phyloP scores from a whole-genome alignment of 2,329 filamentous ascomycete species.

The Aspergillus unguis region DNA sequence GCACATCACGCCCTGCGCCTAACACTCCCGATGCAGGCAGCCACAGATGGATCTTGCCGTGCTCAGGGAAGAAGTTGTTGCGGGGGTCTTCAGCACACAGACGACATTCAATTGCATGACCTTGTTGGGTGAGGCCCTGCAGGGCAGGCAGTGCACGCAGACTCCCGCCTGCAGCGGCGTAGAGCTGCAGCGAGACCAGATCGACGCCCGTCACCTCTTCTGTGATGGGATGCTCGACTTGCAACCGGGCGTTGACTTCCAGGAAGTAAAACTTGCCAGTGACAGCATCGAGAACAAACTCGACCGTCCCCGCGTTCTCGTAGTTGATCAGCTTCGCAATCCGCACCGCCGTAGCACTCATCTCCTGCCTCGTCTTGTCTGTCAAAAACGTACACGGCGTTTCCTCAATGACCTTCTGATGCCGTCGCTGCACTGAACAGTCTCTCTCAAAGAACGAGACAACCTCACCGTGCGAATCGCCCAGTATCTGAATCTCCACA shows the following conservation, averaged over 20 bases:
- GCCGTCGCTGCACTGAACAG: constrained; percentile 51
- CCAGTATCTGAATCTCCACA: constrained; percentile 3
- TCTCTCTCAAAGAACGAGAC: constrained; percentile 42
- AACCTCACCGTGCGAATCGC: constrained; percentile 3
- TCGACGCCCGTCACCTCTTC: constrained; percentile 41
- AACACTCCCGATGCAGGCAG: constrained; percentile 7
- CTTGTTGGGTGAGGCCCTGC: neutral
- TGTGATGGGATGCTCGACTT: constrained; percentile 50
- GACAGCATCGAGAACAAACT: constrained; percentile 45
- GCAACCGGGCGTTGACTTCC: constrained; percentile 49
- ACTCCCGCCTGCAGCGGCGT: constrained; percentile 11
- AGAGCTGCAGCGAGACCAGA: constrained; percentile 29
- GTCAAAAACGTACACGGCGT: constrained; percentile 39
- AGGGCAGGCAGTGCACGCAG: neutral
- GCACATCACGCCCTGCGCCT: constrained; percentile 25
- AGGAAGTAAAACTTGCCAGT: constrained; percentile 46
- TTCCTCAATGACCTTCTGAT: constrained; percentile 55
- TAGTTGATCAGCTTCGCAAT: constrained; percentile 41
- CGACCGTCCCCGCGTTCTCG: constrained; percentile 45
- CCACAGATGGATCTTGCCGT: constrained; percentile 38
- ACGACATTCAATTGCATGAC: constrained; percentile 25
- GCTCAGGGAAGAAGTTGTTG: constrained; percentile 37
- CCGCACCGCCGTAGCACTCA: constrained; percentile 37
- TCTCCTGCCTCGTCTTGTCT: constrained; percentile 27
- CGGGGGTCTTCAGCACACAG: constrained; percentile 45